Evolutionary conservation across 2,329 filamentous ascomycete genomes (phyloP).

Genomic region (Corinectria fuckeliana): DNA sequence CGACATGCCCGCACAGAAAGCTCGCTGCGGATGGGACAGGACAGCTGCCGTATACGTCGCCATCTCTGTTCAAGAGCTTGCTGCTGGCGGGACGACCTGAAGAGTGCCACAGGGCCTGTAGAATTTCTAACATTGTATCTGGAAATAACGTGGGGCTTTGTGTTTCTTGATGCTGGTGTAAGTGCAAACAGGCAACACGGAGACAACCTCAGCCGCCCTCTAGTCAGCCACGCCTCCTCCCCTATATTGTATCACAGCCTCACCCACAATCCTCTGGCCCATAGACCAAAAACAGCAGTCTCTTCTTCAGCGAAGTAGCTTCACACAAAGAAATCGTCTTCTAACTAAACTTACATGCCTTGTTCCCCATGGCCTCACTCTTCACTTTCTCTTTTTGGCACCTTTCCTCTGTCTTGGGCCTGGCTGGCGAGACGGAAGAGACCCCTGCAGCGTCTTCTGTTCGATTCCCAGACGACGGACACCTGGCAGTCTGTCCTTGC

Average conservation of each 20-base stretch:
- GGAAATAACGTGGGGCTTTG: too few relatives aligned
- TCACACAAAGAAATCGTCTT: constrained; percentile 2
- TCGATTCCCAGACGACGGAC: constrained; percentile 17
- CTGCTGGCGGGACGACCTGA: too few relatives aligned
- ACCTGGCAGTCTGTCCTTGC: too few relatives aligned
- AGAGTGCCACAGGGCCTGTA: too few relatives aligned
- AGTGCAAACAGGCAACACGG: not conserved
- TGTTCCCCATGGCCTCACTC: constrained; percentile 17
- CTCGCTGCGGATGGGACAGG: too few relatives aligned
- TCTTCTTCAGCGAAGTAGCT: constrained; percentile 32
- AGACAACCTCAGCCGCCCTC: not conserved
- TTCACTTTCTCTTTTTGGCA: constrained; percentile 15
- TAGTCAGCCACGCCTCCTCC: not conserved
- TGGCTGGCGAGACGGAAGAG: not conserved
- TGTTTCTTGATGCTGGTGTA: not conserved
- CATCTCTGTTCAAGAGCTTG: too few relatives aligned
- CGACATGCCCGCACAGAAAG: too few relatives aligned
- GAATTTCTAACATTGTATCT: too few relatives aligned
- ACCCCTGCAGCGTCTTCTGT: not conserved
- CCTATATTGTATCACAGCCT: not conserved
- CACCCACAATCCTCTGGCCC: not conserved
- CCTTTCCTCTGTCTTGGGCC: not conserved
- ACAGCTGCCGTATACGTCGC: too few relatives aligned
- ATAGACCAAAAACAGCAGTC: constrained; percentile 14
- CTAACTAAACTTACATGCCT: constrained; percentile 17